Base-by-base conservation (phyloP, 2,329 filamentous ascomycete genomes). In the Aschersonia sp. region DNA sequence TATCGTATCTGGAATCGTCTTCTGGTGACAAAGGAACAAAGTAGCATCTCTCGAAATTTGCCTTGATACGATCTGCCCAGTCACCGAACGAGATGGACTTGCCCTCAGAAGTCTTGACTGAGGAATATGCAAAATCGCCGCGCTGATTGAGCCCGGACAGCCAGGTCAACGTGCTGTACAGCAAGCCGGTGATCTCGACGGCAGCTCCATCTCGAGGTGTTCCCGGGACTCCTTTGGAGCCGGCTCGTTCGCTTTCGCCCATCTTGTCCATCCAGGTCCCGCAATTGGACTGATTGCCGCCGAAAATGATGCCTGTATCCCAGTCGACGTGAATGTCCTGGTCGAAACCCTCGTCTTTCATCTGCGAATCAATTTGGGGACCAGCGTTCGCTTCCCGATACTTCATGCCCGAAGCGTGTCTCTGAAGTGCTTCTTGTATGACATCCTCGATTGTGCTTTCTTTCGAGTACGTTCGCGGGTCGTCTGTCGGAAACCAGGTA, bases 181-280 rank as follows among this genome's bases (percentile, higher is more conserved):
- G 72, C 48, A 98, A 76, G 44, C 92, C 94, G 1, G 83, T 95
- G 60, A 98, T 97, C 63, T 98, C 92, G 48, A 98, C 77, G 22
- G 92, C 88, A 41, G 92, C 88, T 32, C 92, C 92, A 61, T 98
- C 94, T 57, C 94, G 84, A 44, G 92, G 92, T n/a, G 92, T 98
- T 7, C 89, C 92, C 1, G 92, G 94, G 22, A 95, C 72, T 45
- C 92, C 94, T 68, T 95, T 97, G 59, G 82, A 95, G 49, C 84
- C 83, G 12, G 94, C 92, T 51, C 82, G 85, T 53, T 85, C 80
- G 52, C 88, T 95, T 64, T 98, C 92, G n/a, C 92, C 92, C 92
- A 98, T 98, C 75, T 98, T 98, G 72, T 98, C 92, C 88, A 95
- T 95, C 92, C 92, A 98, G 1, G 92, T 98, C 46, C 92, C 92